A percentile compares a stretch with the other conserved stretches of the same genome.
Conservation (phyloP, 108 stramenopile species). For the Fragilaria radians region DNA sequence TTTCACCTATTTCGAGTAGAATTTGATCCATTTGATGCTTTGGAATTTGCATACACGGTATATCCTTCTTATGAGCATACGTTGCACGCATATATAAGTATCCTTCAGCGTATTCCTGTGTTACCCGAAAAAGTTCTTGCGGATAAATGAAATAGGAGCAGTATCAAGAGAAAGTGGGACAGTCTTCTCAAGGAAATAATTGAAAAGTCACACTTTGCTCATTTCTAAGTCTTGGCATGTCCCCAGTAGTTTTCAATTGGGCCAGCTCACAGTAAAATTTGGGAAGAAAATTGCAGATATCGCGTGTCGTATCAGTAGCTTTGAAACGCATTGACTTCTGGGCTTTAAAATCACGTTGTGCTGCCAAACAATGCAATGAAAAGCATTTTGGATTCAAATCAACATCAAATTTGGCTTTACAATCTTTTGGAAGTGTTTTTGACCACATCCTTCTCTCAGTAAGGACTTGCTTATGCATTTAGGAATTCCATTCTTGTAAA, state of each 20-base stretch:
- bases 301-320: not conserved
- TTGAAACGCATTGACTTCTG: not conserved
- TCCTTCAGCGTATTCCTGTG: not conserved
- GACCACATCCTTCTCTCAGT: not conserved
- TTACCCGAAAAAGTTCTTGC: not conserved
- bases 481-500: not conserved
- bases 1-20: not conserved
- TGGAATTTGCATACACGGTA: not conserved
- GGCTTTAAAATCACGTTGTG: not conserved
- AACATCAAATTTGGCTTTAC: not conserved
- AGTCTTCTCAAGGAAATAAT: not conserved
- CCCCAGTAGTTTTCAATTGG: constrained; percentile 1
- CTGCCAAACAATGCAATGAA: not conserved
- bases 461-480: not conserved
- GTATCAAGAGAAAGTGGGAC: not conserved
- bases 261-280: not conserved
- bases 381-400: not conserved
- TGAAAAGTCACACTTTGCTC: not conserved
- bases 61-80: not conserved
- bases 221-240: not conserved
- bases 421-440: not conserved
- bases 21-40: not conserved
- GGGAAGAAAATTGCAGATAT: not conserved
- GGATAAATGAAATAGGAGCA: not conserved
- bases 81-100: not conserved